Percentiles rank a stretch among this genome's conserved stretches.
Evolutionary conservation across 108 stramenopile genomes (phyloP).

Genomic region (Cyclotella choctawhatcheeana): DNA sequence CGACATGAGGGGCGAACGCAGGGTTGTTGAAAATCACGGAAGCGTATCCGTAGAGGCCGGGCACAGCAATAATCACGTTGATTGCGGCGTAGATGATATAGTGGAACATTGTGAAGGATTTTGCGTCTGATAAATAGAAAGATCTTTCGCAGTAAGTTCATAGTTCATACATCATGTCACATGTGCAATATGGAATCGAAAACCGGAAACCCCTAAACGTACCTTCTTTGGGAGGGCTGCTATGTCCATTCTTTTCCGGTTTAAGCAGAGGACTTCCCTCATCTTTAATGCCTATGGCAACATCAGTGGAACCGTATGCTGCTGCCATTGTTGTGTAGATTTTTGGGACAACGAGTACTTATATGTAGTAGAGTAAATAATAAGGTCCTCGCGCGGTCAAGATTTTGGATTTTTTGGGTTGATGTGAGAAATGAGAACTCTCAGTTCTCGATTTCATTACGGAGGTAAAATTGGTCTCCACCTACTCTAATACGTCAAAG

Average conservation of each 20-base stretch:
- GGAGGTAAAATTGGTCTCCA: no score
- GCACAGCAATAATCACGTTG: slow-evolving; percentile 79
- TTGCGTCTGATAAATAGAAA: background rate
- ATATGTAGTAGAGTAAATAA: no score
- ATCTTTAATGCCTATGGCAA: slow-evolving; percentile 2
- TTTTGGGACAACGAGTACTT: no score
- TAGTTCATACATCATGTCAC: no score
- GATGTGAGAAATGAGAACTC: no score
- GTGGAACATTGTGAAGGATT: slow-evolving; percentile 30
- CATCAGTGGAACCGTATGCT: slow-evolving; percentile 11
- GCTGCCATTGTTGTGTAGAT: slow-evolving; percentile 3
- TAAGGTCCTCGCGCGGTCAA: no score
- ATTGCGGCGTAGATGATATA: slow-evolving; percentile 49
- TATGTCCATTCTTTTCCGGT: background rate
- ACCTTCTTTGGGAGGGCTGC: slow-evolving; percentile 2
- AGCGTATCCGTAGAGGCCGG: slow-evolving; percentile 85
- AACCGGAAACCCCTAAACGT: no score
- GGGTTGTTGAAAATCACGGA: slow-evolving; percentile 87
- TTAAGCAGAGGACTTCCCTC: background rate
- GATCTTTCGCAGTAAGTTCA: background rate
- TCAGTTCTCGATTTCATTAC: no score
- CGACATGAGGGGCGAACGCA: slow-evolving; percentile 63
- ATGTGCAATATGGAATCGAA: no score
- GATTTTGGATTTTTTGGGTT: no score
- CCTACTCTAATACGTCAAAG: no score